Evolutionary conservation across 768 basidiomycete species (phyloP).

Genomic region (Artomyces pyxidatus): DNA sequence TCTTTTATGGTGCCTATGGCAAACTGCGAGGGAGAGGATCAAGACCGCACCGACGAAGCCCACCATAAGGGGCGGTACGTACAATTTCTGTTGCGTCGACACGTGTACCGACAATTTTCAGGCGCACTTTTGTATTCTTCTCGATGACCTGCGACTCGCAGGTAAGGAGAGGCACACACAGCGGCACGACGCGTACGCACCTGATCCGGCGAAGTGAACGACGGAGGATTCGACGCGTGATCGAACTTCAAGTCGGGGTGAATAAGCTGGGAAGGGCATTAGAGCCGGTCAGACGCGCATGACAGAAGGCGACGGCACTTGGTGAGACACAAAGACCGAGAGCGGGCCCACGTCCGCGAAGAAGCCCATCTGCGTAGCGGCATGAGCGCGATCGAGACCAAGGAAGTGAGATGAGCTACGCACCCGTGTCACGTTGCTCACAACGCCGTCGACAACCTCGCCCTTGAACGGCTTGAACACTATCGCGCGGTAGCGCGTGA

Average conservation of each 20-base stretch:
- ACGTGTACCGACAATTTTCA: slow-evolving; percentile 97
- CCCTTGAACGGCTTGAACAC: slow-evolving; percentile 99
- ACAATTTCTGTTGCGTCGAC: slow-evolving; percentile 98
- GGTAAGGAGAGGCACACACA: background rate
- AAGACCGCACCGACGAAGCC: background rate
- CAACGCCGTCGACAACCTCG: slow-evolving; percentile 94
- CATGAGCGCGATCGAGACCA: background rate
- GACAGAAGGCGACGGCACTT: slow-evolving; percentile 40
- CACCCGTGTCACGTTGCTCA: slow-evolving; percentile 93
- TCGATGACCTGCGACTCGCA: slow-evolving; percentile 64
- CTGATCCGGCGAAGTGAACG: slow-evolving; percentile 87
- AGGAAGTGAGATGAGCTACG: too few relatives aligned
- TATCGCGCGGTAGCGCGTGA: slow-evolving; percentile 89
- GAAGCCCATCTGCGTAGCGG: slow-evolving; percentile 94
- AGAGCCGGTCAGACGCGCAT: background rate
- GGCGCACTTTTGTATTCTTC: slow-evolving; percentile 83
- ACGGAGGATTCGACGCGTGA: slow-evolving; percentile 94
- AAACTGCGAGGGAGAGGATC: slow-evolving; percentile 45
- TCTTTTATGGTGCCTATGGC: slow-evolving; percentile 98
- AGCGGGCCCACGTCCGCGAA: slow-evolving; percentile 95
- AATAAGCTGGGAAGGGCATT: slow-evolving; percentile 52
- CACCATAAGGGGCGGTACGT: slow-evolving; percentile 24
- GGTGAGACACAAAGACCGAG: slow-evolving; percentile 91
- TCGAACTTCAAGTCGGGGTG: slow-evolving; percentile 93
- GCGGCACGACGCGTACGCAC: slow-evolving; percentile 31